A percentile compares a stretch with the other conserved stretches of the same genome.
phyloP scores from a whole-genome alignment of 257 asterid genomes.

The Solanum corneliomulleri region DNA sequence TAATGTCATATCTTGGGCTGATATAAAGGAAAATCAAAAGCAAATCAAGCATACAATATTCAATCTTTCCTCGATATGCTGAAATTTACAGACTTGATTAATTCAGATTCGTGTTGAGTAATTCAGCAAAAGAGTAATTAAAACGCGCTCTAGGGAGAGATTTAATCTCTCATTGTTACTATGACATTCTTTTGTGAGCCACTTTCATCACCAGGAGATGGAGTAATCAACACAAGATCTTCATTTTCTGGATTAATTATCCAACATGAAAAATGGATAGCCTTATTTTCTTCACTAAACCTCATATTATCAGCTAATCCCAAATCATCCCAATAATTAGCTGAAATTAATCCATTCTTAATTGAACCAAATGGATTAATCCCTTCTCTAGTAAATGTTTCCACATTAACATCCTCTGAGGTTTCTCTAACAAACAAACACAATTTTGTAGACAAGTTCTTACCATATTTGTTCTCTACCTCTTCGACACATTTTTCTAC shows the following conservation, averaged over 20 bases:
- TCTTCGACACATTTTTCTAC: constrained; percentile 29
- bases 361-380: not conserved
- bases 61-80: not conserved
- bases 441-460: constrained; percentile 14
- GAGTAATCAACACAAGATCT: constrained; percentile 35
- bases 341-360: not conserved
- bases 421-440: constrained; percentile 19
- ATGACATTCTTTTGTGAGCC: constrained; percentile 14
- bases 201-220: constrained; percentile 1
- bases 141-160: not conserved
- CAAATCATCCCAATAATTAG: constrained; percentile 32
- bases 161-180: not conserved
- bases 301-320: constrained; percentile 14
- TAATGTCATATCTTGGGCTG: not conserved
- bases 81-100: not conserved
- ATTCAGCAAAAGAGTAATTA: not conserved
- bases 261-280: constrained; percentile 44
- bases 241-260: constrained; percentile 34
- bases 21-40: not conserved
- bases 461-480: constrained; percentile 19
- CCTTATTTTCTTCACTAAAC: constrained; percentile 27
- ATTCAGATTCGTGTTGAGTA: not conserved
- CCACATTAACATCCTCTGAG: constrained; percentile 18
- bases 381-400: constrained; percentile 11
- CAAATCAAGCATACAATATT: not conserved